Conservation (phyloP, 2,329 filamentous ascomycete species). For the Coniochaeta pulveracea region DNA sequence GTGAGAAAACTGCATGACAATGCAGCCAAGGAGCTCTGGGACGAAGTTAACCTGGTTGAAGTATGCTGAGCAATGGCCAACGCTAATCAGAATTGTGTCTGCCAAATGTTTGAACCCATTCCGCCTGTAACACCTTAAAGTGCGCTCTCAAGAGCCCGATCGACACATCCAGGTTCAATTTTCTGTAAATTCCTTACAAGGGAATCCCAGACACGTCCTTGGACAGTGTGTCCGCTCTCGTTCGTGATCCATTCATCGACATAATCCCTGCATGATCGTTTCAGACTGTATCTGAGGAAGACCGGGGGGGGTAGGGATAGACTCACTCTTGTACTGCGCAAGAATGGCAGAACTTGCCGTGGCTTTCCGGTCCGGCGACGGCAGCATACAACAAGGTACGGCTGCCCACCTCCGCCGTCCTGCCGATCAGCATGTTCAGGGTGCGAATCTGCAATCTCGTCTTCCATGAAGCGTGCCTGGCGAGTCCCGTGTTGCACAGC, state of each 20-base stretch:
- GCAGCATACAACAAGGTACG: constrained; percentile 2
- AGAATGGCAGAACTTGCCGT: background rate
- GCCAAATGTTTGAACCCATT: no score
- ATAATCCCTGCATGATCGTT: background rate
- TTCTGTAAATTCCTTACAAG: background rate
- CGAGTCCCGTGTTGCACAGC: background rate
- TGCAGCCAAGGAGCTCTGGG: background rate
- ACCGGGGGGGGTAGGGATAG: background rate
- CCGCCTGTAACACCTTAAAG: no score
- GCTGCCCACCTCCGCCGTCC: constrained; percentile 3
- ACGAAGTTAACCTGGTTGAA: background rate
- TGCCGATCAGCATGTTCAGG: background rate
- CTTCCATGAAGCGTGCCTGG: background rate
- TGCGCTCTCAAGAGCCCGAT: background rate
- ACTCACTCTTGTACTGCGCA: constrained; percentile 1
- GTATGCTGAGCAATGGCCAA: background rate
- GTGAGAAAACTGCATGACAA: background rate
- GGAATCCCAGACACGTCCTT: constrained; percentile 1
- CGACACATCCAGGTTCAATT: background rate
- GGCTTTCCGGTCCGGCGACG: constrained; percentile 1
- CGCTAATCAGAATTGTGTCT: background rate
- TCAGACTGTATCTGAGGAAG: background rate
- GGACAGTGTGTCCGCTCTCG: background rate
- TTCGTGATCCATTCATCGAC: background rate
- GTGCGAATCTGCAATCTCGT: background rate